phyloP scores from a whole-genome alignment of 2,329 filamentous ascomycete genomes.

The Rutstroemia sp. region DNA sequence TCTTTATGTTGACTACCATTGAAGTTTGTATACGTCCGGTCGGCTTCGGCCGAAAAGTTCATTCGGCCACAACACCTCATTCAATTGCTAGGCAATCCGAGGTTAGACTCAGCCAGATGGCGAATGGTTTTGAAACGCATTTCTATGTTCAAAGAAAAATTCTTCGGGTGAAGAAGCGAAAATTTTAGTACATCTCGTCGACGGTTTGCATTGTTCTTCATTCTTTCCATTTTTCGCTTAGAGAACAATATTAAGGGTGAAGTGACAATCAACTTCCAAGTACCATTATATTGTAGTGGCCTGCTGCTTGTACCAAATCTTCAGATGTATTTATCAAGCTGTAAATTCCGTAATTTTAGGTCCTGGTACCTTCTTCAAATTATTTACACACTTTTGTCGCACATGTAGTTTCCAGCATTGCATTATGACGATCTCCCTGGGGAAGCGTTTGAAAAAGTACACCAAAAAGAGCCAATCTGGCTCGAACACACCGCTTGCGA shows the following conservation, averaged over 20 bases:
- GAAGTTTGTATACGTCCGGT: no score
- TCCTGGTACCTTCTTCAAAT: background rate
- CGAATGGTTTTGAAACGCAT: no score
- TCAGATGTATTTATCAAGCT: background rate
- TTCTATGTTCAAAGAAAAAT: background rate
- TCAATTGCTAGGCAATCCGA: no score
- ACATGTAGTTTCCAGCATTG: background rate
- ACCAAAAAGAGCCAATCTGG: background rate
- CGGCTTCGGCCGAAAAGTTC: no score
- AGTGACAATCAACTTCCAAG: background rate
- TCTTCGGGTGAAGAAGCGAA: background rate
- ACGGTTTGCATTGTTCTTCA: constrained; percentile 3
- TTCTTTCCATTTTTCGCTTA: constrained; percentile 9
- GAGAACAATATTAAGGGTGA: constrained; percentile 17
- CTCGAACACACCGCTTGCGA: background rate
- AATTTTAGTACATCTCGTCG: background rate
- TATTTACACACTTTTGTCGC: background rate
- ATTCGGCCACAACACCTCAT: no score
- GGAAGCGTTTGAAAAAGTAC: constrained; percentile 1
- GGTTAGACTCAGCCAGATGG: no score
- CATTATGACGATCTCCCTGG: constrained; percentile 1
- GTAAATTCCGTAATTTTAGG: background rate
- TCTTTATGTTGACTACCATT: no score
- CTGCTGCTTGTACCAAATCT: background rate
- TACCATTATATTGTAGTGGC: background rate